Conservation (phyloP, 1,284 basidiomycete species). For the Xerocomus minutiporus region DNA sequence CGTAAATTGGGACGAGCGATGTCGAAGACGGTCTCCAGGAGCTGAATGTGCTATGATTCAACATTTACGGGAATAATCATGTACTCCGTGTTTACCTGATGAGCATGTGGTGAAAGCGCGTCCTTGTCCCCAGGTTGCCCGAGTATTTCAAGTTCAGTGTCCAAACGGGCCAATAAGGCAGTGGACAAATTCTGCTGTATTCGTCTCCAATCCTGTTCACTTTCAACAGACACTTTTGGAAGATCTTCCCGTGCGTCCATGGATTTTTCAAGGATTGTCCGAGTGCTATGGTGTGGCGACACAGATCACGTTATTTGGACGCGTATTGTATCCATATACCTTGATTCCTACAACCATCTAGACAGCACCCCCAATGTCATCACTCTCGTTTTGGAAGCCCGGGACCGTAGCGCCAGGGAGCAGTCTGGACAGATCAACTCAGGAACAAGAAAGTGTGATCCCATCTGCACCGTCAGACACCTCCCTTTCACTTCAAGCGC, state of each 20-base stretch:
- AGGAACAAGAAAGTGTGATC: slow-evolving; percentile 67
- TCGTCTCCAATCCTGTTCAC: slow-evolving; percentile 57
- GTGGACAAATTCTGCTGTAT: slow-evolving; percentile 49
- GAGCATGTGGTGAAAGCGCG: slow-evolving; percentile 43
- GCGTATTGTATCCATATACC: not conserved
- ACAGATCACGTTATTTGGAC: slow-evolving; percentile 13
- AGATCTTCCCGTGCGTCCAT: slow-evolving; percentile 51
- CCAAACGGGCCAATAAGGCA: slow-evolving; percentile 42
- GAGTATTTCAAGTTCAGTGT: slow-evolving; percentile 37
- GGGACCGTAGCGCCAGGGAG: slow-evolving; percentile 85
- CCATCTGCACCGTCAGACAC: slow-evolving; percentile 58
- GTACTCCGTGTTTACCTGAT: slow-evolving; percentile 38
- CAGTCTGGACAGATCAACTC: slow-evolving; percentile 77
- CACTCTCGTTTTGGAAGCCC: slow-evolving; percentile 74
- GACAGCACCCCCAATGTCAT: slow-evolving; percentile 26
- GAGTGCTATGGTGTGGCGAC: not conserved
- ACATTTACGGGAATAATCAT: not conserved
- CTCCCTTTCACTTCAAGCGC: slow-evolving; percentile 62
- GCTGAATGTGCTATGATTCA: slow-evolving; percentile 37
- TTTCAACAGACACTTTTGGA: slow-evolving; percentile 59
- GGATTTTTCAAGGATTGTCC: not conserved
- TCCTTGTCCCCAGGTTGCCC: slow-evolving; percentile 39
- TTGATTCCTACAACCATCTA: not conserved
- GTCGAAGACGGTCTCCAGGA: slow-evolving; percentile 56
- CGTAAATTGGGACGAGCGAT: slow-evolving; percentile 68